Evolutionary conservation across 2,329 filamentous ascomycete genomes (phyloP), one percentile per base, ranked within the genome.

Genomic region (Paraphaeosphaeria minitans): DNA sequence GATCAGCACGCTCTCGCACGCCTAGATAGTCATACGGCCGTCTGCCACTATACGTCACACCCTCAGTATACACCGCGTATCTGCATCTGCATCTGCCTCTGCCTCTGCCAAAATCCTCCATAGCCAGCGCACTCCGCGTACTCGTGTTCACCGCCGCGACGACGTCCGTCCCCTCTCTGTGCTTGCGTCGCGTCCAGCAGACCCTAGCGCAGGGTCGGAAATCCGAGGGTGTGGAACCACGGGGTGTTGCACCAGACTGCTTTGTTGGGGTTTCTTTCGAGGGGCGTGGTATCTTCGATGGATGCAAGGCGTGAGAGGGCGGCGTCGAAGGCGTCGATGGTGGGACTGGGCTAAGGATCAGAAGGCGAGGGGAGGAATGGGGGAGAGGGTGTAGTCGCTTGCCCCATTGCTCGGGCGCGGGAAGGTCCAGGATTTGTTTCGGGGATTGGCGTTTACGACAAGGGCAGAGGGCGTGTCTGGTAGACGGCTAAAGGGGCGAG

Each of bases 361-460:
- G 49, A 62, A 66, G 24, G 60, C 59, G 39, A 67, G 68, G 43
- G 59, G 50, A 8, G 67, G 66, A 63, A 70, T 70, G 51, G 66
- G 55, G 60, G 59, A 69, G n/a, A 56, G 59, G 46, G 62, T 61
- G 35, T 60, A 54, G 10, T 29, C 9, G 5, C 55, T 33, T 2
- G 22, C 33, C 47, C n/a, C n/a, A n/a, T 66, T 66, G 47, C 66
- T 68, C 2, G 60, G 58, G 2, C 53, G 52, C 4, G 64, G 48
- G 45, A 66, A 68, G 35, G 55, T 41, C 65, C 63, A 68, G 4
- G 60, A 62, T 35, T 63, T 60, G 57, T 65, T 65, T 29, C 62
- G 63, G 4, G 65, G 65, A 22, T 53, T 55, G 43, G 66, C 64
- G 60, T 68, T 68, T 33, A 65, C 59, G 14, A 61, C 56, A 50